These are phyloP conservation scores for Podaxis sp. DNA, from an alignment of 768 basidiomycete genomes.

Conservation along the genomic window DNA sequence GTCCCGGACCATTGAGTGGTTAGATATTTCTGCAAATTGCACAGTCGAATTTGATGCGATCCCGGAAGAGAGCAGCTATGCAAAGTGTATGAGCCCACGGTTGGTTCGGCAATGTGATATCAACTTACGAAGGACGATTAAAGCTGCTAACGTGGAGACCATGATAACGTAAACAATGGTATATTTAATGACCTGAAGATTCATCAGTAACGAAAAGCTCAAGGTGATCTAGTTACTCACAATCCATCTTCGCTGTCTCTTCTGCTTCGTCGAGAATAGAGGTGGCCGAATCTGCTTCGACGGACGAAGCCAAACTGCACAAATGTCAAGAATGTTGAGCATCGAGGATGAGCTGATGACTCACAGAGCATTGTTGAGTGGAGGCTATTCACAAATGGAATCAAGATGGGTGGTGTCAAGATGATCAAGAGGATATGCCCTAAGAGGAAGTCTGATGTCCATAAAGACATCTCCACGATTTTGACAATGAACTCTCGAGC, in stretches of 20 bases:
- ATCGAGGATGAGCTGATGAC: slow-evolving; percentile 24
- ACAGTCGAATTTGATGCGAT: slow-evolving; percentile 74
- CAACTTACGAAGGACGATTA: slow-evolving; percentile 77
- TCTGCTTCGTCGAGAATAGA: slow-evolving; percentile 91
- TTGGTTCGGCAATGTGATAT: background rate
- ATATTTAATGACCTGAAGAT: slow-evolving; percentile 70
- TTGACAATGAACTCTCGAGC: slow-evolving; percentile 98
- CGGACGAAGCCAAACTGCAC: slow-evolving; percentile 87
- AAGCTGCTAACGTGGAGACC: slow-evolving; percentile 70
- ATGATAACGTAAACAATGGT: slow-evolving; percentile 77
- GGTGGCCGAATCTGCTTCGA: slow-evolving; percentile 93
- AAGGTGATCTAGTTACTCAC: slow-evolving; percentile 28
- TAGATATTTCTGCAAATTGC: slow-evolving; percentile 83
- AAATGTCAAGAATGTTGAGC: background rate
- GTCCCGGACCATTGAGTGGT: slow-evolving; percentile 34
- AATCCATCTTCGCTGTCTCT: slow-evolving; percentile 89
- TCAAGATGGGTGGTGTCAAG: slow-evolving; percentile 76
- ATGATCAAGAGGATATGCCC: slow-evolving; percentile 83
- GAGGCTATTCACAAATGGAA: slow-evolving; percentile 83
- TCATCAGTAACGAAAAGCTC: background rate
- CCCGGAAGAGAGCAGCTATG: slow-evolving; percentile 76
- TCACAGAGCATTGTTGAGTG: slow-evolving; percentile 93
- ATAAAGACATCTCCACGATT: slow-evolving; percentile 95
- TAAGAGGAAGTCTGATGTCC: slow-evolving; percentile 92
- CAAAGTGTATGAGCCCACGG: slow-evolving; percentile 12